Conservation (phyloP, 768 basidiomycete species). For the Porphyrellus cyaneotinctus region DNA sequence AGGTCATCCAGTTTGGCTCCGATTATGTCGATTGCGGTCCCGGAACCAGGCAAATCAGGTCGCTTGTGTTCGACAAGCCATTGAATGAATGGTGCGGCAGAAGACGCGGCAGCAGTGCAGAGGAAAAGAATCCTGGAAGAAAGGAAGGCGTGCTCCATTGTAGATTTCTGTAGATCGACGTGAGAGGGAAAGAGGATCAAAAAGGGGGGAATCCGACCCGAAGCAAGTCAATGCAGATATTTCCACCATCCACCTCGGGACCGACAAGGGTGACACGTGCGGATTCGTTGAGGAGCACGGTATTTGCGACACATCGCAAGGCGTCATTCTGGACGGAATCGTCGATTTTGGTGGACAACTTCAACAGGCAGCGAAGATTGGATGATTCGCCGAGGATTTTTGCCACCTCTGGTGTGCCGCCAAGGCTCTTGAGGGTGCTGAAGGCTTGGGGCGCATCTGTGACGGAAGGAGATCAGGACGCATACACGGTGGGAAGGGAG, state of each 20-base stretch:
- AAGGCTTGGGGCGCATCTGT: conserved; percentile 68
- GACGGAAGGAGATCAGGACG: neutral
- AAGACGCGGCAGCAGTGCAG: conserved; percentile 50
- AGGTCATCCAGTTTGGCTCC: conserved; percentile 57
- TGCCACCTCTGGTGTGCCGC: conserved; percentile 67
- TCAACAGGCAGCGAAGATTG: conserved; percentile 56
- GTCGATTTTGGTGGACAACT: conserved; percentile 48
- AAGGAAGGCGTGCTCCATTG: conserved; percentile 66
- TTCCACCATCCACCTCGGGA: conserved; percentile 61
- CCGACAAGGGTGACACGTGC: conserved; percentile 56
- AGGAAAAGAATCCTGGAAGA: conserved; percentile 75
- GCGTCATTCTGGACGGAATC: conserved; percentile 63
- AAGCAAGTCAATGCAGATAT: conserved; percentile 49
- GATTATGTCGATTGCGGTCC: conserved; percentile 61
- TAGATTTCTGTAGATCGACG: conserved; percentile 49
- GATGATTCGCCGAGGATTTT: conserved; percentile 48
- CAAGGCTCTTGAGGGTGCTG: conserved; percentile 69
- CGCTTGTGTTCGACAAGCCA: conserved; percentile 65
- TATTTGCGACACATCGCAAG: conserved; percentile 74
- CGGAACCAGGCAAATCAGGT: conserved; percentile 35
- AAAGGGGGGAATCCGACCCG: conserved; percentile 43
- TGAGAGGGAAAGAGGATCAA: conserved; percentile 4
- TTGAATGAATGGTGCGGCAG: conserved; percentile 45
- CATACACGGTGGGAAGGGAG: neutral
- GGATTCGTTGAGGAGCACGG: conserved; percentile 62